Percentiles rank a stretch among this genome's conserved stretches.
Conservation (phyloP, 495 filamentous ascomycete genomes). For the Bathelium albidoporum region DNA sequence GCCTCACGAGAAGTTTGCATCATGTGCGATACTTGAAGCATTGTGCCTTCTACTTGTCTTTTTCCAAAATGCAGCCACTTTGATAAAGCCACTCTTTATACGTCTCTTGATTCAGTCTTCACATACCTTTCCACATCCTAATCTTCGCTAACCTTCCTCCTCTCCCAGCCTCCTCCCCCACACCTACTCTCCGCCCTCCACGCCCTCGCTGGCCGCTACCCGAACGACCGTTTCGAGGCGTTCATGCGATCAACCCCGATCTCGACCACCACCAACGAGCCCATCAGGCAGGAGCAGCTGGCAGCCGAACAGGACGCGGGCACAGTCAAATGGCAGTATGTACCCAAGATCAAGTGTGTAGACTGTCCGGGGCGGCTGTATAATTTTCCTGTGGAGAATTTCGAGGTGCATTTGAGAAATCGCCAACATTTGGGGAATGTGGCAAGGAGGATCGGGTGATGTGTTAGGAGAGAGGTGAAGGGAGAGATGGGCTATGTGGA, state of each 20-base stretch:
- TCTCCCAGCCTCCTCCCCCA: slow-evolving; percentile 62
- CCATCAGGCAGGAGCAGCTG: slow-evolving; percentile 38
- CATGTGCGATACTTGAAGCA: too few species aligned
- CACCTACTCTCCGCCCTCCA: slow-evolving; percentile 66
- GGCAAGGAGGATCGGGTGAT: slow-evolving; percentile 39
- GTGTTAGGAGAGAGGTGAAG: slow-evolving; percentile 3
- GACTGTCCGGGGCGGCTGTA: slow-evolving; percentile 94
- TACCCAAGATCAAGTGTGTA: slow-evolving; percentile 77
- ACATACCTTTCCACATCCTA: slow-evolving; percentile 11
- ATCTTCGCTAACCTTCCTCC: slow-evolving; percentile 13
- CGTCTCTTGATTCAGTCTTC: too few species aligned
- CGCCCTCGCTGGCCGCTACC: slow-evolving; percentile 53
- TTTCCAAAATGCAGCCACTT: too few species aligned
- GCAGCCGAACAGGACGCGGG: slow-evolving; percentile 38
- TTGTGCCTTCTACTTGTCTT: too few species aligned
- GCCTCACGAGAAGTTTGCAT: too few species aligned
- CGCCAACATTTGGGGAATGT: slow-evolving; percentile 66
- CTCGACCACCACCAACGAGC: slow-evolving; percentile 16
- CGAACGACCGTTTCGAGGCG: slow-evolving; percentile 71
- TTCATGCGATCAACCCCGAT: slow-evolving; percentile 78
- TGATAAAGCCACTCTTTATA: too few species aligned
- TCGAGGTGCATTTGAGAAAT: slow-evolving; percentile 82
- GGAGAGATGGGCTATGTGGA: background rate
- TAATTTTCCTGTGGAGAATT: slow-evolving; percentile 76
- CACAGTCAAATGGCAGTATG: slow-evolving; percentile 57